Conservation (phyloP, 2,329 filamentous ascomycete species). For the Aspergillus fructus region DNA sequence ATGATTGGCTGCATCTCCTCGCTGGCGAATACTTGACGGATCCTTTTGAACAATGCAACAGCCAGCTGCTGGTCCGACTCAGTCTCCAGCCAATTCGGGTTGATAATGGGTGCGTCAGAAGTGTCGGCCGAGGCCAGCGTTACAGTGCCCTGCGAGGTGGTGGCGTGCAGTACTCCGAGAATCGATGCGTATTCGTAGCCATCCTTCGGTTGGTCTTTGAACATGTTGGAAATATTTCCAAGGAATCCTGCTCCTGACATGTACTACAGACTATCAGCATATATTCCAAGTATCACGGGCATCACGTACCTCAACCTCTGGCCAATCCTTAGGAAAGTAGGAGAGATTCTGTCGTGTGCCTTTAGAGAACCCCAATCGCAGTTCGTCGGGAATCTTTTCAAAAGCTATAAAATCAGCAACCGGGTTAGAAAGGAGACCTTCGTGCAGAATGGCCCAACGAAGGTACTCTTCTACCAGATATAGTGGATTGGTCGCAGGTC, state of each 20-base stretch:
- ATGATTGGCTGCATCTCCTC: conserved; percentile 25
- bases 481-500: conserved; percentile 14
- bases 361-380: conserved; percentile 21
- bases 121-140: conserved; percentile 40
- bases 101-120: conserved; percentile 39
- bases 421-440: conserved; percentile 24
- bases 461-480: conserved; percentile 12
- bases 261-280: conserved; percentile 15
- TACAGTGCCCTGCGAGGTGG: conserved; percentile 47
- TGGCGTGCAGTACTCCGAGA: conserved; percentile 36
- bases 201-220: conserved; percentile 11
- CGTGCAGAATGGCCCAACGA: conserved; percentile 3
- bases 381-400: conserved; percentile 32
- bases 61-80: conserved; percentile 44
- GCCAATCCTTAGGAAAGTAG: conserved; percentile 36
- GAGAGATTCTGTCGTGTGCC: conserved; percentile 18
- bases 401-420: conserved; percentile 28
- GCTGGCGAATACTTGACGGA: conserved; percentile 35
- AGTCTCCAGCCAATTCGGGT: conserved; percentile 47
- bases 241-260: conserved; percentile 20
- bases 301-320: conserved; percentile 31
- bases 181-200: conserved; percentile 37
- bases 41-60: conserved; percentile 43
- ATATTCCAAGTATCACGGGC: neutral
- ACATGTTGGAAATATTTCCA: conserved; percentile 14